Percentiles rank a stretch among this genome's conserved stretches.
Conservation (phyloP, 805 yeast species). For the Vanderwaltozyma yarrowii region DNA sequence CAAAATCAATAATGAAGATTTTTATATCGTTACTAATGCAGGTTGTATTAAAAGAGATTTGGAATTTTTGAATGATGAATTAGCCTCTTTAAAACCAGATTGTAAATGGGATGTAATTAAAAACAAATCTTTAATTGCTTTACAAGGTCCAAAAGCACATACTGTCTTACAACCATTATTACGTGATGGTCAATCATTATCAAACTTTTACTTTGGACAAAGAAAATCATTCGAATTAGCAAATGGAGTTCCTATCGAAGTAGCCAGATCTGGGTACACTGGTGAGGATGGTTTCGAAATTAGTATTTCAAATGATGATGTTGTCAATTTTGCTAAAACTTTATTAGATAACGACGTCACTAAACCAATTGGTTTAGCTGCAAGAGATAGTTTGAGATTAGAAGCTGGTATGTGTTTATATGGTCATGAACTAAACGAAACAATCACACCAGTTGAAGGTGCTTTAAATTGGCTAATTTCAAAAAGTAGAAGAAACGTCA, state of each 20-base stretch:
- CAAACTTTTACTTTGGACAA: conserved; percentile 64
- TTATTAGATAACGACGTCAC: conserved; percentile 47
- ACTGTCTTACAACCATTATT: conserved; percentile 55
- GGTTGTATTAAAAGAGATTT: conserved; percentile 83
- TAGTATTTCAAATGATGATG: conserved; percentile 54
- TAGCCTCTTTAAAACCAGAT: conserved; percentile 20
- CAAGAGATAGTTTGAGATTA: conserved; percentile 87
- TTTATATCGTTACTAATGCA: conserved; percentile 90
- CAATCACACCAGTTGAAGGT: conserved; percentile 79
- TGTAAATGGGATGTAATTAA: conserved; percentile 41
- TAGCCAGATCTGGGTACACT: conserved; percentile 95
- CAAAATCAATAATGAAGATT: conserved; percentile 52
- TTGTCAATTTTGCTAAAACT: conserved; percentile 51
- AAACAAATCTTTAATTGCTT: conserved; percentile 64
- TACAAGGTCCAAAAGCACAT: conserved; percentile 90
- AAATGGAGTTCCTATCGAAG: conserved; percentile 43
- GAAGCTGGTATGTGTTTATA: conserved; percentile 99
- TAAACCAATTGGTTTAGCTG: conserved; percentile 92
- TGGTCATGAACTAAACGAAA: conserved; percentile 81
- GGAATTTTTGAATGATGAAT: conserved; percentile 35
- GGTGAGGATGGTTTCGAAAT: conserved; percentile 98
- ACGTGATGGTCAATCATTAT: conserved; percentile 29
- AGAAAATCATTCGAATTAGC: conserved; percentile 31
- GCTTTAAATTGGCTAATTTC: conserved; percentile 85
- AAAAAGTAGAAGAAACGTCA: conserved; percentile 52